Evolutionary conservation across 192 early-diverging fungal genomes (phyloP), one percentile per base, ranked within the genome.

Genomic region (Podila clonocystis): DNA sequence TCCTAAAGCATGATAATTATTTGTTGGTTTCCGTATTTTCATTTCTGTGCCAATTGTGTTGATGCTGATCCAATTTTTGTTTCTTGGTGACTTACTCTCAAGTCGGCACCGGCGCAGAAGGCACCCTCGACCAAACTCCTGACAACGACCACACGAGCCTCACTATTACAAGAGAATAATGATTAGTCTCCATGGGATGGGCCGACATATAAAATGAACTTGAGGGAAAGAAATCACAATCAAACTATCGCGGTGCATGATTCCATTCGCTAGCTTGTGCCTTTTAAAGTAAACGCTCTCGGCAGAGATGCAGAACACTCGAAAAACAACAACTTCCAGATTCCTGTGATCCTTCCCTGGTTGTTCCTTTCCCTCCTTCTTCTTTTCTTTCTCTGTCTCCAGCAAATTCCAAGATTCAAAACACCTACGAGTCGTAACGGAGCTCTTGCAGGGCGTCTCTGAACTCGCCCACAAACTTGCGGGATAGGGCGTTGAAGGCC

Each of bases 31-130:
- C 15, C 24, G 8, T 26, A 4, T 12, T 63, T 33, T n/a, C 31
- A 1, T 20, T 7, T 1, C 8, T 7, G 19, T 63, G 33, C 5
- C 33, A 33, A 33, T 33, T 41, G 9, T 20, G 52, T 50, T 24
- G 50, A 71, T 71, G 4, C 19, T 24, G 31, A 50, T n/a, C 22
- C 55, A 57, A 31, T 22, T 0, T 15, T 55, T 20, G 57, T 26
- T 34, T 65, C 52, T 22, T 55, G 22, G 17, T 20, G 52, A 55
- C 36, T 63, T 88, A 91, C 93, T 84, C 97, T 98, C 73, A 99
- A 83, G 83, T 99, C 97, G 1, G 97, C 97, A 34, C 97, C 97
- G 4, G 96, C 94, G 82, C 96, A 99, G 77, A 99, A 99, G 29
- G 94, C 95, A 6, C 91, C 84, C 31, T 91, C 84, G 3, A 97